phyloP scores from a whole-genome alignment of 2,329 filamentous ascomycete genomes.

The Beauveria brongniartii region DNA sequence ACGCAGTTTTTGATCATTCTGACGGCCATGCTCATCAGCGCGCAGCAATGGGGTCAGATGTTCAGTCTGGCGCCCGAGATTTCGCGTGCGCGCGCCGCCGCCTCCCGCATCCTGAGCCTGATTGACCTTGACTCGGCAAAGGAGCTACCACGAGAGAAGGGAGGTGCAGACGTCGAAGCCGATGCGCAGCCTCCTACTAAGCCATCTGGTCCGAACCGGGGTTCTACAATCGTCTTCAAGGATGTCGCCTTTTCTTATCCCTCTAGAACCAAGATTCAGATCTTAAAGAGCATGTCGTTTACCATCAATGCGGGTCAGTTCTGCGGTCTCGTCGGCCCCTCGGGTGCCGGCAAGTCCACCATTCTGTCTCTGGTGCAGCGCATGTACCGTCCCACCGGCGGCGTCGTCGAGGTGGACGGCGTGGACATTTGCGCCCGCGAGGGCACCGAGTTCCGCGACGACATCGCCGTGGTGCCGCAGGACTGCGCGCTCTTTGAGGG shows the following conservation, averaged over 20 bases:
- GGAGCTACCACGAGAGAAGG: slow-evolving; percentile 17
- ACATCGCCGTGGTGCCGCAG: slow-evolving; percentile 49
- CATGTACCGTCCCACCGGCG: slow-evolving; percentile 37
- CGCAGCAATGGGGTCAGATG: slow-evolving; percentile 65
- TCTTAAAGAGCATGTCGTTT: slow-evolving; percentile 49
- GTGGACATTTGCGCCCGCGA: slow-evolving; percentile 35
- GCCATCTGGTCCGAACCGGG: slow-evolving; percentile 20
- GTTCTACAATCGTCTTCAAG: slow-evolving; percentile 44
- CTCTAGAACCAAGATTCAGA: slow-evolving; percentile 47
- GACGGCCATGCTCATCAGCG: slow-evolving; percentile 62
- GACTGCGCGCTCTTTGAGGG: slow-evolving; percentile 52
- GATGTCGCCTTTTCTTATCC: slow-evolving; percentile 60
- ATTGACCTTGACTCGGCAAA: slow-evolving; percentile 32
- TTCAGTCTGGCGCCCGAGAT: slow-evolving; percentile 69
- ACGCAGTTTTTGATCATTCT: slow-evolving; percentile 71
- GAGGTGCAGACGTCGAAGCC: slow-evolving; percentile 32
- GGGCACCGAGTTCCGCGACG: slow-evolving; percentile 38
- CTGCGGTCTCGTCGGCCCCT: slow-evolving; percentile 56
- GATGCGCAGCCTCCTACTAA: slow-evolving; percentile 21
- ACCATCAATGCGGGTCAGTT: slow-evolving; percentile 52
- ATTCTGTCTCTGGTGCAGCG: slow-evolving; percentile 48
- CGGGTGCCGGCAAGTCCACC: slow-evolving; percentile 60
- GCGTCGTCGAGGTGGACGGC: slow-evolving; percentile 36
- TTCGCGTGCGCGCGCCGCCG: slow-evolving; percentile 56
- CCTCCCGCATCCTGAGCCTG: slow-evolving; percentile 46